Conservation (phyloP, 257 asterid genomes). For the Lantana camara region DNA sequence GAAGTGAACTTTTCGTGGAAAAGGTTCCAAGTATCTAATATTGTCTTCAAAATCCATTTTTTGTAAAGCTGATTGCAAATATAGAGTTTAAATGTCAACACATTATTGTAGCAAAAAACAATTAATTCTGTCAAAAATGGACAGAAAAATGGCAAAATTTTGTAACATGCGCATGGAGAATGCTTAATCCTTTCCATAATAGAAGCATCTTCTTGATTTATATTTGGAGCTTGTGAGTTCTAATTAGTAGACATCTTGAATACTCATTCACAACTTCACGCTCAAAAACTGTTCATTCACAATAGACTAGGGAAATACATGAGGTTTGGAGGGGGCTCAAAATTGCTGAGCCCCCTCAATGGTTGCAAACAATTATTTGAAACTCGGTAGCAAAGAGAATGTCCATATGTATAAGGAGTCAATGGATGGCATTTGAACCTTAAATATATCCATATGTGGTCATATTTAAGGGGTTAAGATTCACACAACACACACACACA, state of each 20-base stretch:
- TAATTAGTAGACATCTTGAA: neutral
- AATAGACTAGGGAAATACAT: too few species aligned
- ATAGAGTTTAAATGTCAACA: neutral
- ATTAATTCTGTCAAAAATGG: neutral
- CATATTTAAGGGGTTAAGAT: too few species aligned
- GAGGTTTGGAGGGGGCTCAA: too few species aligned
- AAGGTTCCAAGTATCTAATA: slow-evolving; percentile 89
- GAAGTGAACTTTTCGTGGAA: slow-evolving; percentile 72
- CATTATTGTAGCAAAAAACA: neutral
- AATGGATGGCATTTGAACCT: too few species aligned
- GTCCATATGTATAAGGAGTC: too few species aligned
- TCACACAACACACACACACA: too few species aligned
- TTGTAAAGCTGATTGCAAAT: slow-evolving; percentile 58
- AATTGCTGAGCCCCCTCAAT: too few species aligned
- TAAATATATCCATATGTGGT: too few species aligned
- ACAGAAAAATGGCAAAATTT: neutral
- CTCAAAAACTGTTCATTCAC: too few species aligned
- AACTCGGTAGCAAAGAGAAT: too few species aligned
- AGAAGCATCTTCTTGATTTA: neutral
- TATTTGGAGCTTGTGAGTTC: neutral
- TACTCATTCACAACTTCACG: neutral
- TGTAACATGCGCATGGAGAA: neutral
- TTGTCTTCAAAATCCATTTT: slow-evolving; percentile 80
- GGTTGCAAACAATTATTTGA: too few species aligned
- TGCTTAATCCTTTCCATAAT: neutral